Conservation (phyloP, 2,329 filamentous ascomycete genomes). For the Cucurbitaria berberidis region DNA sequence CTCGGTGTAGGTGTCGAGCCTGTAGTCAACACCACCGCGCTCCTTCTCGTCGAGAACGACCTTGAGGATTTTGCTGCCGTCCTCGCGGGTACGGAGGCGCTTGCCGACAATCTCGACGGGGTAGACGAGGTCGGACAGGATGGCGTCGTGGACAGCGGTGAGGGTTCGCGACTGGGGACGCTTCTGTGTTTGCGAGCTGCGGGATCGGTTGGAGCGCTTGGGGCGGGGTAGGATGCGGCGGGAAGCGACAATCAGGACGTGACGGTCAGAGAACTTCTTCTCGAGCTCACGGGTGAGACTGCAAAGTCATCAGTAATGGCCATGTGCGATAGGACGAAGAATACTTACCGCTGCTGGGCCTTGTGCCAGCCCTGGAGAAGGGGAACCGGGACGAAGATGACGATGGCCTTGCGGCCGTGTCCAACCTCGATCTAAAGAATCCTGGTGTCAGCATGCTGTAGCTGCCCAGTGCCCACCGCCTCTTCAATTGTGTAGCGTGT, state of each 20-base stretch:
- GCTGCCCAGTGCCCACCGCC: slow-evolving; percentile 64
- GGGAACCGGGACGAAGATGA: slow-evolving; percentile 99
- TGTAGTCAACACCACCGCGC: slow-evolving; percentile 98
- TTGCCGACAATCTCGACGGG: slow-evolving; percentile 99
- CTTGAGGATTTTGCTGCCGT: slow-evolving; percentile 98
- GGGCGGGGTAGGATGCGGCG: slow-evolving; percentile 98
- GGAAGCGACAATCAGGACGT: slow-evolving; percentile 98
- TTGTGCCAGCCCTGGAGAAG: slow-evolving; percentile 99
- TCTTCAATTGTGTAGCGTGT: slow-evolving; percentile 51
- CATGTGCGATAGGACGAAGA: neutral
- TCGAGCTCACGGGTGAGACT: slow-evolving; percentile 99
- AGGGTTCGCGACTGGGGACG: slow-evolving; percentile 96
- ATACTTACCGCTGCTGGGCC: slow-evolving; percentile 95
- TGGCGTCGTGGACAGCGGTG: slow-evolving; percentile 97
- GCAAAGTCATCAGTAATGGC: slow-evolving; percentile 14
- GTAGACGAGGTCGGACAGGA: slow-evolving; percentile 97
- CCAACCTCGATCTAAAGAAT: slow-evolving; percentile 96
- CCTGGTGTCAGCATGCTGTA: slow-evolving; percentile 61
- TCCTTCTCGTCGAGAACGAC: slow-evolving; percentile 99
- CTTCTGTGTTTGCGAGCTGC: slow-evolving; percentile 98
- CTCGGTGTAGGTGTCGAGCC: slow-evolving; percentile 99
- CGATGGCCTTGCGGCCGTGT: slow-evolving; percentile 99
- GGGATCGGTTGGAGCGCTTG: slow-evolving; percentile 96
- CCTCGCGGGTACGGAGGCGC: slow-evolving; percentile 98
- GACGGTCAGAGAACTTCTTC: slow-evolving; percentile 99